phyloP scores from a whole-genome alignment of 148 eudicot species.

The Rhododendron vialii region DNA sequence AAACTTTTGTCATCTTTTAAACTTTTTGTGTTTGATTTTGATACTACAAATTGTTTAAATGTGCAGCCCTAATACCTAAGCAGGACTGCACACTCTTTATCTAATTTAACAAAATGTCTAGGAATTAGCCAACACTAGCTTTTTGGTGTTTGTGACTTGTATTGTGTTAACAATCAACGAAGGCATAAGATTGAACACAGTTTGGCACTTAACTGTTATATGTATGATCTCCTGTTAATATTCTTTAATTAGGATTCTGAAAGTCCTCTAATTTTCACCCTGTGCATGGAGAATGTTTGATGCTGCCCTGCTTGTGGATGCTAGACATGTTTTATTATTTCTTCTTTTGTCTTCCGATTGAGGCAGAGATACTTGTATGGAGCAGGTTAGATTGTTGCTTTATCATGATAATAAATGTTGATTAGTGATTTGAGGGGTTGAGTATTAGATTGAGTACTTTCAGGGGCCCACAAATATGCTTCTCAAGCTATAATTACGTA shows the following conservation, averaged over 20 bases:
- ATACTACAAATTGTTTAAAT: background rate
- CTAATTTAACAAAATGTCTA: background rate
- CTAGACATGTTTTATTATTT: conserved; percentile 47
- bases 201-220: background rate
- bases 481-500: too few relatives aligned
- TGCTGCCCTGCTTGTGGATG: conserved; percentile 86
- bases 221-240: background rate
- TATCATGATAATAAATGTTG: background rate
- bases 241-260: conserved; percentile 26
- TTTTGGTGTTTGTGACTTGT: background rate
- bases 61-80: background rate
- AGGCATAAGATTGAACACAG: background rate
- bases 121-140: background rate
- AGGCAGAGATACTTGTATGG: background rate
- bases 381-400: conserved; percentile 1
- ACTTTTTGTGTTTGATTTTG: background rate
- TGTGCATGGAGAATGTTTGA: conserved; percentile 62
- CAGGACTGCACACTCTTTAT: background rate
- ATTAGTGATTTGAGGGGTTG: conserved; percentile 5
- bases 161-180: too few relatives aligned
- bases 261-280: too few relatives aligned
- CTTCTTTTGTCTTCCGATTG: background rate
- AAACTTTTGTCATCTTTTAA: background rate
- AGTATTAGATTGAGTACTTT: background rate
- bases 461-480: too few relatives aligned